A percentile compares a stretch with the other conserved stretches of the same genome.
These are phyloP conservation scores for Aspergillus versicolor DNA, from an alignment of 2,329 filamentous ascomycete genomes.

Conservation along the genomic window DNA sequence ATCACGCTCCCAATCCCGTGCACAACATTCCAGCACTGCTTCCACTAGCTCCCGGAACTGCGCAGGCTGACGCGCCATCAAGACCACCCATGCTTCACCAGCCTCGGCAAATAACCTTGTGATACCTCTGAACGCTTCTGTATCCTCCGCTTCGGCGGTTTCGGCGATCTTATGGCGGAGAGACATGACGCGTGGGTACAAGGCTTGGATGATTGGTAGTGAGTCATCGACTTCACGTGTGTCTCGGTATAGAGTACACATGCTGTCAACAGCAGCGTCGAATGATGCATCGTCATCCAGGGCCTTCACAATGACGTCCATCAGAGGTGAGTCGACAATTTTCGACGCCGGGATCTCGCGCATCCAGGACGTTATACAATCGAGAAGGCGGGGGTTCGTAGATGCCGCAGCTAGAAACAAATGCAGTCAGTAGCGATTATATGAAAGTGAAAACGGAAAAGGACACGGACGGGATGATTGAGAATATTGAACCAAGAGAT, in stretches of 20 bases:
- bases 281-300: constrained; percentile 75
- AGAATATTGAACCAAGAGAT: constrained; percentile 83
- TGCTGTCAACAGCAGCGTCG: constrained; percentile 84
- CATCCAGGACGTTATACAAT: constrained; percentile 96
- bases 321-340: constrained; percentile 80
- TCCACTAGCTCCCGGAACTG: constrained; percentile 86
- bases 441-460: not conserved
- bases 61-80: constrained; percentile 78
- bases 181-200: constrained; percentile 78
- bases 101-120: constrained; percentile 91
- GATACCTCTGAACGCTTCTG: constrained; percentile 80
- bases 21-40: constrained; percentile 85
- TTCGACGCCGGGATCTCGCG: constrained; percentile 83
- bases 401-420: constrained; percentile 61
- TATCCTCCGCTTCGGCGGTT: constrained; percentile 76
- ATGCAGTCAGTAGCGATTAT: constrained; percentile 15
- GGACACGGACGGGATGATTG: constrained; percentile 74
- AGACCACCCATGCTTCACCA: constrained; percentile 89
- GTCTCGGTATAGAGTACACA: constrained; percentile 88
- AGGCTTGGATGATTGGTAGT: constrained; percentile 72
- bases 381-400: constrained; percentile 84
- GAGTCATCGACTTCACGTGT: constrained; percentile 93
- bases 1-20: constrained; percentile 82
- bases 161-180: constrained; percentile 74
- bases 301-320: constrained; percentile 77